Conservation (phyloP, 2,329 filamentous ascomycete genomes). For the Cytospora piceicola region DNA sequence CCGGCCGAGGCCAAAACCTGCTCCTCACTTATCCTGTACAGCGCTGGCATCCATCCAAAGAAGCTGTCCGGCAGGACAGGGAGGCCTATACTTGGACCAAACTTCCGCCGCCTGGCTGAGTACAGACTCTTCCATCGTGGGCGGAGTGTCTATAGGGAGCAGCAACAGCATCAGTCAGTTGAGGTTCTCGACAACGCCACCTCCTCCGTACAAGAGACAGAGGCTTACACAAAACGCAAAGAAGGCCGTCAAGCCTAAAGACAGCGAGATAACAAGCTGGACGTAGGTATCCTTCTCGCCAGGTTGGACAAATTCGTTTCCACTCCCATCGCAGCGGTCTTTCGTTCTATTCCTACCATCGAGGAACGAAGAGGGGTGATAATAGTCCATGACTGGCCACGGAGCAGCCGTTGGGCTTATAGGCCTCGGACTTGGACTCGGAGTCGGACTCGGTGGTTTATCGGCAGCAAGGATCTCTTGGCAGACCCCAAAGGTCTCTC, state of each 20-base stretch:
- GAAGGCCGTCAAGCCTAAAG: constrained; percentile 72
- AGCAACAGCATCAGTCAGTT: constrained; percentile 15
- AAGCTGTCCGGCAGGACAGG: constrained; percentile 82
- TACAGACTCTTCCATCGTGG: constrained; percentile 93
- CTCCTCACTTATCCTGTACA: constrained; percentile 85
- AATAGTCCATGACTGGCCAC: constrained; percentile 22
- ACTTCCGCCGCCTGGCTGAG: constrained; percentile 80
- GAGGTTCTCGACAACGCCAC: background rate
- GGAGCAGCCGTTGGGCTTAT: too few relatives aligned
- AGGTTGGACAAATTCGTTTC: constrained; percentile 40
- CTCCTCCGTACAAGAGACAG: background rate
- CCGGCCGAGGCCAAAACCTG: constrained; percentile 89
- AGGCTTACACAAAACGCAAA: constrained; percentile 72
- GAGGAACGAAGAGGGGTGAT: constrained; percentile 1
- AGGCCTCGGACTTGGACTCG: too few relatives aligned
- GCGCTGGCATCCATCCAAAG: constrained; percentile 88
- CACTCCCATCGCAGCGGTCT: constrained; percentile 30
- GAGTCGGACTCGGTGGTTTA: too few relatives aligned
- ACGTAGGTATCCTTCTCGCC: constrained; percentile 55
- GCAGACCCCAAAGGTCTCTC: too few relatives aligned
- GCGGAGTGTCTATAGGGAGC: constrained; percentile 69
- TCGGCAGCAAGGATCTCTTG: too few relatives aligned
- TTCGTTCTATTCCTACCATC: constrained; percentile 24
- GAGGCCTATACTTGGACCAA: constrained; percentile 60
- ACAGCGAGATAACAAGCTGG: constrained; percentile 74